These are phyloP conservation scores for Diplocarpon mali DNA, from an alignment of 2,329 filamentous ascomycete species.

Conservation along the genomic window DNA sequence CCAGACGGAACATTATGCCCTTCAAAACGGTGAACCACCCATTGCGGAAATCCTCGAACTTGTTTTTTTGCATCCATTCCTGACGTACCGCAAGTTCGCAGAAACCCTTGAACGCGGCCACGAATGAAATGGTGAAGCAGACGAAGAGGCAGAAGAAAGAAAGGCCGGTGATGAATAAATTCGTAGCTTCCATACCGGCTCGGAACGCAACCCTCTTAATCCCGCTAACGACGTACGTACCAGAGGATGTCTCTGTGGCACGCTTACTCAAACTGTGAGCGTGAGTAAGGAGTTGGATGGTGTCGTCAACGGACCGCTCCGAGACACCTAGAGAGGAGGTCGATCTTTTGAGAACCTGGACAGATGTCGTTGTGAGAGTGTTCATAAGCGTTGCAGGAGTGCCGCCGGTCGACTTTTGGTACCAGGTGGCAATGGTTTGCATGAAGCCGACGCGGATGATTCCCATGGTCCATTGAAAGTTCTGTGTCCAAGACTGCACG, in stretches of 20 bases:
- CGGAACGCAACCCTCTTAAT: constrained; percentile 85
- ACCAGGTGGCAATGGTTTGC: constrained; percentile 87
- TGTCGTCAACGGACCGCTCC: constrained; percentile 38
- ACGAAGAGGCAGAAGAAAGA: constrained; percentile 84
- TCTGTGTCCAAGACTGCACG: constrained; percentile 87
- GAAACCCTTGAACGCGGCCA: constrained; percentile 68
- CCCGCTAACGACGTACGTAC: constrained; percentile 57
- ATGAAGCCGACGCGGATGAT: constrained; percentile 83
- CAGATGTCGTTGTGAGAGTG: constrained; percentile 61
- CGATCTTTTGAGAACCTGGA: constrained; percentile 56
- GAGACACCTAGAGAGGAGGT: constrained; percentile 31
- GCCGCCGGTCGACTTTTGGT: constrained; percentile 85
- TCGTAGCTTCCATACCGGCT: constrained; percentile 75
- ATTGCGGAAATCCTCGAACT: constrained; percentile 87
- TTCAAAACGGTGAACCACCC: constrained; percentile 89
- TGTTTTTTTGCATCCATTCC: constrained; percentile 71
- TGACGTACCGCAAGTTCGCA: constrained; percentile 67
- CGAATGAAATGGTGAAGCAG: constrained; percentile 58
- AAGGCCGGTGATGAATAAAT: constrained; percentile 86
- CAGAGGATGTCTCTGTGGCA: constrained; percentile 43
- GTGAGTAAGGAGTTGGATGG: constrained; percentile 24
- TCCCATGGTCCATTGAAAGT: constrained; percentile 98
- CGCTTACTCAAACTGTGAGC: constrained; percentile 36
- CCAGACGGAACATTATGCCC: constrained; percentile 83
- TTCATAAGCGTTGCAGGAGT: constrained; percentile 70